Conservation (phyloP, 768 basidiomycete species). For the Megacollybia marginata region DNA sequence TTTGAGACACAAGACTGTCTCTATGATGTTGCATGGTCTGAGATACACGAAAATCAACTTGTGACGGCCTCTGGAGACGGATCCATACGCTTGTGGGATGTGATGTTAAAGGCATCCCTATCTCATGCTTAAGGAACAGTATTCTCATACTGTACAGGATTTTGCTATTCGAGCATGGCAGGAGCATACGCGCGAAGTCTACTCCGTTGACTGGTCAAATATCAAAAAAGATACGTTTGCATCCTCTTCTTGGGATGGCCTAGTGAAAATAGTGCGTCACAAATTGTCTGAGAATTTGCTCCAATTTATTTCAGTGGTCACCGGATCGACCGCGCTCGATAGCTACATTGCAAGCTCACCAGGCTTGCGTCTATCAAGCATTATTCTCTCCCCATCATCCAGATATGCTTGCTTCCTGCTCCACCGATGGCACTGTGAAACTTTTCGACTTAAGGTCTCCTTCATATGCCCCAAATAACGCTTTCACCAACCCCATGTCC, state of each 20-base stretch:
- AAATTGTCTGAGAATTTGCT: background rate
- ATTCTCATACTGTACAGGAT: constrained; percentile 47
- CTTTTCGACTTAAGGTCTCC: constrained; percentile 69
- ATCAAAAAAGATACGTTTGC: constrained; percentile 81
- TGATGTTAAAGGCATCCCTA: constrained; percentile 64
- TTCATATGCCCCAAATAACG: constrained; percentile 30
- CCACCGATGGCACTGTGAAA: constrained; percentile 78
- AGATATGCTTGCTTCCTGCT: constrained; percentile 74
- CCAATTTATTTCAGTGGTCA: constrained; percentile 57
- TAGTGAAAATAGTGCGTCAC: constrained; percentile 73
- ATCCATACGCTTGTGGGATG: constrained; percentile 85
- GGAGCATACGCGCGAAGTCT: constrained; percentile 90
- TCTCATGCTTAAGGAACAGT: constrained; percentile 14
- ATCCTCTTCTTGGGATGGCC: constrained; percentile 90
- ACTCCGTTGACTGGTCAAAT: constrained; percentile 95
- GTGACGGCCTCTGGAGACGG: constrained; percentile 88
- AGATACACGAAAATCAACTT: constrained; percentile 90
- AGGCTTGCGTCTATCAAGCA: constrained; percentile 82
- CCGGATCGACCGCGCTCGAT: constrained; percentile 77
- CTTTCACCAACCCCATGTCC: constrained; percentile 61
- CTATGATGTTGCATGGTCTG: constrained; percentile 92
- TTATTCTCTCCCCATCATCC: constrained; percentile 91
- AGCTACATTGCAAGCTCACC: constrained; percentile 75
- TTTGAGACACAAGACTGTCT: constrained; percentile 88
- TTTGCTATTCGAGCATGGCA: constrained; percentile 89